These are phyloP conservation scores for Rhizopogon vinicolor DNA, from an alignment of 768 basidiomycete species.

Conservation along the genomic window DNA sequence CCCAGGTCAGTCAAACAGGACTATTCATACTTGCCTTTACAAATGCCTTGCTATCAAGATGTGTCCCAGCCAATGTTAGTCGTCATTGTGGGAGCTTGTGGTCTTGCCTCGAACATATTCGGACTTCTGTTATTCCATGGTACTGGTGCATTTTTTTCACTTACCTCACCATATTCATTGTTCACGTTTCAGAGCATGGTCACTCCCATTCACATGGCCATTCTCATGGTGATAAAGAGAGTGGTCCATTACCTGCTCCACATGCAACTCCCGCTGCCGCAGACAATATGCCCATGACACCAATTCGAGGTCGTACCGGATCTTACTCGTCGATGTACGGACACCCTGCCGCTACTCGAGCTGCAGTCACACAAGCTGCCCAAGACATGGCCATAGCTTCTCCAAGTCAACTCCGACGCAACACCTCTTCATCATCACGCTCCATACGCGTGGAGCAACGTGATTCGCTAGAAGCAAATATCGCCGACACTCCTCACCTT, in stretches of 20 bases:
- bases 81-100: slow-evolving; percentile 85
- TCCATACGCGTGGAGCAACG: background rate
- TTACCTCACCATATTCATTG: slow-evolving; percentile 6
- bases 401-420: slow-evolving; percentile 4
- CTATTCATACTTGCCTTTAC: background rate
- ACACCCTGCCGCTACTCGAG: slow-evolving; percentile 67
- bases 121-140: slow-evolving; percentile 96
- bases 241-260: slow-evolving; percentile 30
- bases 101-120: slow-evolving; percentile 87
- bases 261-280: slow-evolving; percentile 32
- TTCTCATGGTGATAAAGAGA: slow-evolving; percentile 37
- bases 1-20: slow-evolving; percentile 46
- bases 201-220: slow-evolving; percentile 66
- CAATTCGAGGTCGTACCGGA: slow-evolving; percentile 29
- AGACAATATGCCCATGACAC: slow-evolving; percentile 25
- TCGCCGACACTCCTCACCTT: background rate
- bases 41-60: slow-evolving; percentile 41
- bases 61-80: slow-evolving; percentile 85
- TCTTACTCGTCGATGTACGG: slow-evolving; percentile 68
- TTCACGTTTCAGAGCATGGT: slow-evolving; percentile 32
- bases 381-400: slow-evolving; percentile 57
- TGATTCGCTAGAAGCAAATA: background rate
- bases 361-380: slow-evolving; percentile 76
- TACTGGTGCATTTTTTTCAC: slow-evolving; percentile 27
- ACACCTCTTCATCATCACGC: slow-evolving; percentile 21